Evolutionary conservation across 2,329 filamentous ascomycete genomes (phyloP).

Genomic region (Dactylella cylindrospora): DNA sequence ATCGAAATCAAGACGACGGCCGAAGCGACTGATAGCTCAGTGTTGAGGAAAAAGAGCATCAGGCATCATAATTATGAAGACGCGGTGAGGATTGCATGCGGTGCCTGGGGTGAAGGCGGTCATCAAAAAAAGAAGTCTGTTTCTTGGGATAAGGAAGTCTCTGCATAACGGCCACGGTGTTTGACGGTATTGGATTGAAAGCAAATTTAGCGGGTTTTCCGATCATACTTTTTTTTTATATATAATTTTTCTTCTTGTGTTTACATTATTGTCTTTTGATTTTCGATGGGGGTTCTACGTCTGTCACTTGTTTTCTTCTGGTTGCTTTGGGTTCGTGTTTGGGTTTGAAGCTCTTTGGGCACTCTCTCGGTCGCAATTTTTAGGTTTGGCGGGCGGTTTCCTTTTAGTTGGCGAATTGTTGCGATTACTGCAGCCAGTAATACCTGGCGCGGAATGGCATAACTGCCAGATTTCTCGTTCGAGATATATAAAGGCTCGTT

Average conservation of each 20-base stretch:
- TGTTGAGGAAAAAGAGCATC: conserved; percentile 19
- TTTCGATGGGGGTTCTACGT: conserved; percentile 1
- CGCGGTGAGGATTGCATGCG: conserved; percentile 41
- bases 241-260: neutral
- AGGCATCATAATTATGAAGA: conserved; percentile 36
- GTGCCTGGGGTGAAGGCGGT: conserved; percentile 31
- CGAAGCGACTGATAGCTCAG: neutral
- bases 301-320: neutral
- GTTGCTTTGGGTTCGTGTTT: conserved; percentile 1
- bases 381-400: too few relatives aligned
- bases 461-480: neutral
- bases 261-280: neutral
- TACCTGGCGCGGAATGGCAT: neutral
- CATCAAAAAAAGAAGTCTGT: conserved; percentile 35
- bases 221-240: neutral
- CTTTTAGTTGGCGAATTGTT: neutral
- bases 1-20: neutral
- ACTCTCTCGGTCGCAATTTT: neutral
- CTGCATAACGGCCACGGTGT: neutral
- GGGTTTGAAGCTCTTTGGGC: too few relatives aligned
- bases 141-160: conserved; percentile 21
- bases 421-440: neutral
- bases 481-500: neutral
- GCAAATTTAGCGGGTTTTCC: conserved; percentile 6
- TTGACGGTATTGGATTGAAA: neutral